Evolutionary conservation across 192 early-diverging fungal genomes (phyloP), one percentile per base, ranked within the genome.

Genomic region (Umbelopsis sp.): DNA sequence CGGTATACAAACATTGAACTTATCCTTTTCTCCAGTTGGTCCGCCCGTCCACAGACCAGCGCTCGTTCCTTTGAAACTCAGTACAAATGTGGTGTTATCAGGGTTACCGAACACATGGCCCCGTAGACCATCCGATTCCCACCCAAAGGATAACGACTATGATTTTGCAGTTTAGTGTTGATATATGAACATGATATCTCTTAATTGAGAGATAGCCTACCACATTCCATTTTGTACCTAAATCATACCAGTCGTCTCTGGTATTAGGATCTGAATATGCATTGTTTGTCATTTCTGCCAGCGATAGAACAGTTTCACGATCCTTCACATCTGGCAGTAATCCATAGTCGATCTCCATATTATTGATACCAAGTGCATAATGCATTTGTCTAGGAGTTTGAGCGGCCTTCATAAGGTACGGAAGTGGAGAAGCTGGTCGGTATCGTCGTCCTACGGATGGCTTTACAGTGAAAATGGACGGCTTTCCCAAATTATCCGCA

Each of bases 281-380:
- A 77, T 97, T 94, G 53, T 87, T 88, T 8, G 91, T 91, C 90
- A 98, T 94, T 43, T 86, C 82, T 17, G 91, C 93, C 34, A 98
- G 69, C 36, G 84, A 83, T 21, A 92, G 69, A 12, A 98, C 78
- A 2, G 95, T 94, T 2, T 81, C 70, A 36, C 87, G 83, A 84
- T 96, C 88, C 0, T 75, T 89, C 16, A 92, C 77, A 79, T 96
- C 87, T 12, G 96, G 96, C 11, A 91, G 17, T 1, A 74, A 25
- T 5, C 49, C 75, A 9, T 47, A 50, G 1, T 34, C 50, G 2
- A 70, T 45, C 34, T 72, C 68, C 44, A 74, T 59, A 12, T 56
- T 24, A n/a, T 74, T 41, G 2, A 62, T 62, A 32, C 56, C 56
- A 26, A 62, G 32, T 34, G 56, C 56, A 34, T 62, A 62, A 12